A percentile compares a stretch with the other conserved stretches of the same genome.
These are phyloP conservation scores for Stenocarpella maydis DNA, from an alignment of 2,329 filamentous ascomycete genomes.

Conservation along the genomic window DNA sequence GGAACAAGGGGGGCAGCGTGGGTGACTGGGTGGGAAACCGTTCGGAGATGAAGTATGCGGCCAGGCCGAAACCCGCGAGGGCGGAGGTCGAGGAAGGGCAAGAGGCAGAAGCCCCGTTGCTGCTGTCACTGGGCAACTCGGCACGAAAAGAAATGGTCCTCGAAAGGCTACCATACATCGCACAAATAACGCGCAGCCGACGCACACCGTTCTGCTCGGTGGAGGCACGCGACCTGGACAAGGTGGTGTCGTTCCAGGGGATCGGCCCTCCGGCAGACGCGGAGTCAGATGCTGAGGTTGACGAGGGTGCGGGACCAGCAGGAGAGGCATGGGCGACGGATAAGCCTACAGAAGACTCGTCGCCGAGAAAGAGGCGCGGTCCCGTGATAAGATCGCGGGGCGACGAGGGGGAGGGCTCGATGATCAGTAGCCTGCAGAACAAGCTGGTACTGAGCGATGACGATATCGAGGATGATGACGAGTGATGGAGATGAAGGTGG, in stretches of 20 bases:
- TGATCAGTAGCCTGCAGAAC: slow-evolving; percentile 57
- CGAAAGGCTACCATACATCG: slow-evolving; percentile 87
- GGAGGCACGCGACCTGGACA: slow-evolving; percentile 68
- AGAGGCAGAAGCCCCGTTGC: slow-evolving; percentile 45
- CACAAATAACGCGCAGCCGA: slow-evolving; percentile 65
- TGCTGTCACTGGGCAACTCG: slow-evolving; percentile 69
- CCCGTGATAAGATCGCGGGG: slow-evolving; percentile 40
- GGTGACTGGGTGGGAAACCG: slow-evolving; percentile 35
- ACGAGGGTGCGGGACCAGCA: slow-evolving; percentile 44
- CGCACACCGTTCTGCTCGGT: slow-evolving; percentile 47
- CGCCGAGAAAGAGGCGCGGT: slow-evolving; percentile 56
- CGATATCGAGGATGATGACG: slow-evolving; percentile 86
- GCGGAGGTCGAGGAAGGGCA: slow-evolving; percentile 33
- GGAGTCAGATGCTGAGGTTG: slow-evolving; percentile 54
- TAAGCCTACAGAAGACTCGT: slow-evolving; percentile 62
- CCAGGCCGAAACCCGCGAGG: slow-evolving; percentile 36
- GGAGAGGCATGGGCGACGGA: slow-evolving; percentile 69
- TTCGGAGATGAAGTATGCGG: slow-evolving; percentile 38
- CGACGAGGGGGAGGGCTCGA: slow-evolving; percentile 40
- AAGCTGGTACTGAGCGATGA: slow-evolving; percentile 81
- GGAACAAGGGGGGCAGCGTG: slow-evolving; percentile 45
- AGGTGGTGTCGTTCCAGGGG: slow-evolving; percentile 72
- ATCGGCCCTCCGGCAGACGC: slow-evolving; percentile 55
- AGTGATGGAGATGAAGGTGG: slow-evolving; percentile 42
- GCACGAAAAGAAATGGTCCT: slow-evolving; percentile 79